Evolutionary conservation across 441 rosid genomes (phyloP).

Genomic region (Gossypium trilobum): DNA sequence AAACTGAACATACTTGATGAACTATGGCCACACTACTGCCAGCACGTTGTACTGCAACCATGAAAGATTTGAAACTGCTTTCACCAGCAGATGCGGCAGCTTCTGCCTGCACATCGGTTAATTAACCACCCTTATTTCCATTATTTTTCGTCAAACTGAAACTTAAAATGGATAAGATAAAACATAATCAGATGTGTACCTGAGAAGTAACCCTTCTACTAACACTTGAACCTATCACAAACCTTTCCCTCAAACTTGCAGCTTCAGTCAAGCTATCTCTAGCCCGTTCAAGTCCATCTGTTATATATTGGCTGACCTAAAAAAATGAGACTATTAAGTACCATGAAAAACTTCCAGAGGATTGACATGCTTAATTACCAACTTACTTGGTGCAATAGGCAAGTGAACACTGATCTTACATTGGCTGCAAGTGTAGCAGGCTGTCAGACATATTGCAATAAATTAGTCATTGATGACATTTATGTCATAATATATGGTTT

Average conservation of each 20-base stretch:
- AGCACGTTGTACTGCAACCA: slow-evolving; percentile 97
- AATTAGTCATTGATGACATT: slow-evolving; percentile 19
- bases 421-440: slow-evolving; percentile 73
- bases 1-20: slow-evolving; percentile 66
- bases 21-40: slow-evolving; percentile 97
- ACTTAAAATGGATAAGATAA: slow-evolving; percentile 16
- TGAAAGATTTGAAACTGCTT: slow-evolving; percentile 96
- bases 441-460: slow-evolving; percentile 37
- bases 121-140: slow-evolving; percentile 19
- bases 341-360: slow-evolving; percentile 12
- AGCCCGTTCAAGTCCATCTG: slow-evolving; percentile 96
- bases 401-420: slow-evolving; percentile 81
- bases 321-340: slow-evolving; percentile 19
- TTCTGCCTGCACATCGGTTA: slow-evolving; percentile 66
- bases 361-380: slow-evolving; percentile 18
- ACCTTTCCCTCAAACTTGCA: slow-evolving; percentile 87
- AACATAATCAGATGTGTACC: slow-evolving; percentile 41
- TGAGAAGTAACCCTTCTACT: slow-evolving; percentile 98
- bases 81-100: slow-evolving; percentile 99
- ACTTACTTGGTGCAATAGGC: slow-evolving; percentile 86
- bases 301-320: slow-evolving; percentile 82
- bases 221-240: slow-evolving; percentile 74
- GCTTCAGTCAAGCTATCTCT: slow-evolving; percentile 90
- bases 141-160: not conserved
- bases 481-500: not conserved